Percentiles rank a stretch among this genome's conserved stretches.
These are phyloP conservation scores for Vachellia pachyceras DNA, from an alignment of 306 rosid species.

Conservation along the genomic window DNA sequence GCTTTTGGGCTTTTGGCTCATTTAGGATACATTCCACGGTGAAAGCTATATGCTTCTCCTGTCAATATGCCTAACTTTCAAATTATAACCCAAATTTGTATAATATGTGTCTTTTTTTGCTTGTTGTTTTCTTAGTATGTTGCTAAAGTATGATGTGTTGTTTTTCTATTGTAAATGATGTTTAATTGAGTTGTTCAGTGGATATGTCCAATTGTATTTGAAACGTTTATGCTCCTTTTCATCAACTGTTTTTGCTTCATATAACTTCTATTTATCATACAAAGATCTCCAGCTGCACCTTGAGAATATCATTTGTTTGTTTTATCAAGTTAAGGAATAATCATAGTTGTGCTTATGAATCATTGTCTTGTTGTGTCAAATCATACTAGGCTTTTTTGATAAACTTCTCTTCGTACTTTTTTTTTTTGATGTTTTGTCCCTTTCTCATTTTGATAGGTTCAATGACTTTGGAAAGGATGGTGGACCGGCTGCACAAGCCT, in stretches of 20 bases:
- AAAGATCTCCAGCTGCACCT: too few relatives aligned
- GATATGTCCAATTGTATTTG: not conserved
- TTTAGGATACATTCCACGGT: not conserved
- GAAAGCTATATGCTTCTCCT: not conserved
- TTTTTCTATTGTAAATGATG: not conserved
- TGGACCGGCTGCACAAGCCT: conserved; percentile 58
- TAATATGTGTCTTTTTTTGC: not conserved
- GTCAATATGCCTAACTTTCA: not conserved
- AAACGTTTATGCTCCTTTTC: not conserved
- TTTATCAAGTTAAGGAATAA: not conserved
- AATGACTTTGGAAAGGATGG: conserved; percentile 66
- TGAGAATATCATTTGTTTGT: not conserved
- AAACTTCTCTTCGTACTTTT: not conserved
- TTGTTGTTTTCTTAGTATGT: not conserved
- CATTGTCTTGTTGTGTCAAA: not conserved
- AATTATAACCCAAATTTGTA: not conserved
- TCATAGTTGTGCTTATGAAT: not conserved
- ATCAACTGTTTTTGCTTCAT: not conserved
- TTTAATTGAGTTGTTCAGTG: not conserved
- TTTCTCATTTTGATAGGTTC: conserved; percentile 46
- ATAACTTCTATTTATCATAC: not conserved
- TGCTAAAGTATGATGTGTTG: not conserved
- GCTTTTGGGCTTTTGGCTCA: not conserved
- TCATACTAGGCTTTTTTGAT: not conserved
- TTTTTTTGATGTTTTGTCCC: not conserved